phyloP scores from a whole-genome alignment of 1,139 yeast species.

The Geotrichum bryndzae region DNA sequence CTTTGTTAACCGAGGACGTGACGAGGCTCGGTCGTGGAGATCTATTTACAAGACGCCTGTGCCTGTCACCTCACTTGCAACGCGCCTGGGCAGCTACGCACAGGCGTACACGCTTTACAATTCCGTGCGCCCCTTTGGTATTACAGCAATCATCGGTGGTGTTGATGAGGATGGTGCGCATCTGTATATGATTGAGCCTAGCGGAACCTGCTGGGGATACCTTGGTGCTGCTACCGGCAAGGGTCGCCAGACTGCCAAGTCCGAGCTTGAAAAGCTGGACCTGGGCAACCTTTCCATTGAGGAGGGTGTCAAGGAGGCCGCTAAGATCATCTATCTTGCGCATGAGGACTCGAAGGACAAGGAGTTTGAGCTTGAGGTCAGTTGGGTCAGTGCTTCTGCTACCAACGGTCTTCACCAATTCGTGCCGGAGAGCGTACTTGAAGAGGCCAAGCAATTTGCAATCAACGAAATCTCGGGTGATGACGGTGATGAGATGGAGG shows the following conservation, averaged over 20 bases:
- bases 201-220: conserved; percentile 97
- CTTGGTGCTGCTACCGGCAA: conserved; percentile 96
- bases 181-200: conserved; percentile 94
- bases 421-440: conserved; percentile 70
- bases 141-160: conserved; percentile 89
- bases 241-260: conserved; percentile 94
- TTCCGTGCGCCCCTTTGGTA: conserved; percentile 96
- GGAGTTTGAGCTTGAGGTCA: conserved; percentile 89
- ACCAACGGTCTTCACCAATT: conserved; percentile 77
- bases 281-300: conserved; percentile 59
- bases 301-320: conserved; percentile 91
- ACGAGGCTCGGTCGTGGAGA: conserved; percentile 79
- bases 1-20: conserved; percentile 85
- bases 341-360: conserved; percentile 98
- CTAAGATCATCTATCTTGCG: conserved; percentile 84
- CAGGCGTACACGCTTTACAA: conserved; percentile 95
- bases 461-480: conserved; percentile 73
- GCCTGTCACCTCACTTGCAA: conserved; percentile 75
- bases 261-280: conserved; percentile 88
- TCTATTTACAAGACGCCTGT: conserved; percentile 70
- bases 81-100: conserved; percentile 83
- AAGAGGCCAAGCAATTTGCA: conserved; percentile 78
- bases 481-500: conserved; percentile 47
- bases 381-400: conserved; percentile 75
- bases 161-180: conserved; percentile 82